A percentile compares a stretch with the other conserved stretches of the same genome.
These are phyloP conservation scores for Anthracocystis walkeri DNA, from an alignment of 1,284 basidiomycete species.

Conservation along the genomic window DNA sequence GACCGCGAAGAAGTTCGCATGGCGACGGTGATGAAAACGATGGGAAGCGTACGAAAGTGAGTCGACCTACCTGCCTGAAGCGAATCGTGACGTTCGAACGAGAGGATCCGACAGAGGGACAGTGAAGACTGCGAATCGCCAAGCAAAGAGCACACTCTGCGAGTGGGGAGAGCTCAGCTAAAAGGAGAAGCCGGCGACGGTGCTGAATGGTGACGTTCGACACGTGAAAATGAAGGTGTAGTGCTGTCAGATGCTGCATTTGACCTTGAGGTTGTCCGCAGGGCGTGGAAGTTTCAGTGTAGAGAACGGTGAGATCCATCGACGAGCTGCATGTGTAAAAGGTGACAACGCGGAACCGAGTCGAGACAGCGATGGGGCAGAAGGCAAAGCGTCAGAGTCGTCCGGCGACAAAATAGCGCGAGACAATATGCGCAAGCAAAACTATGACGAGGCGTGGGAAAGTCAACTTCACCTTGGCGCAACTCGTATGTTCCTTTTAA, in stretches of 20 bases:
- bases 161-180: too few relatives aligned
- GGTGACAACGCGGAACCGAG: neutral
- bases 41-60: neutral
- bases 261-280: too few relatives aligned
- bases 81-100: too few relatives aligned
- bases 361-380: neutral
- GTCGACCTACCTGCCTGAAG: neutral
- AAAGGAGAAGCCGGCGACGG: too few relatives aligned
- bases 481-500: neutral
- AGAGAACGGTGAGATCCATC: neutral
- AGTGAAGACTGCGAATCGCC: too few relatives aligned
- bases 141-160: too few relatives aligned
- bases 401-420: neutral
- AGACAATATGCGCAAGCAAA: neutral
- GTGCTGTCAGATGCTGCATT: neutral
- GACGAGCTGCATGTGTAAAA: neutral
- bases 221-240: neutral
- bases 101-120: too few relatives aligned
- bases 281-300: neutral
- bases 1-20: neutral
- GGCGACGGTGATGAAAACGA: neutral
- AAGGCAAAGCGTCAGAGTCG: neutral
- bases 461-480: constrained; percentile 6
- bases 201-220: too few relatives aligned
- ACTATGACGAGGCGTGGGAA: neutral